Conservation (phyloP, 1,284 basidiomycete genomes). For the Coriolopsis trogii region DNA sequence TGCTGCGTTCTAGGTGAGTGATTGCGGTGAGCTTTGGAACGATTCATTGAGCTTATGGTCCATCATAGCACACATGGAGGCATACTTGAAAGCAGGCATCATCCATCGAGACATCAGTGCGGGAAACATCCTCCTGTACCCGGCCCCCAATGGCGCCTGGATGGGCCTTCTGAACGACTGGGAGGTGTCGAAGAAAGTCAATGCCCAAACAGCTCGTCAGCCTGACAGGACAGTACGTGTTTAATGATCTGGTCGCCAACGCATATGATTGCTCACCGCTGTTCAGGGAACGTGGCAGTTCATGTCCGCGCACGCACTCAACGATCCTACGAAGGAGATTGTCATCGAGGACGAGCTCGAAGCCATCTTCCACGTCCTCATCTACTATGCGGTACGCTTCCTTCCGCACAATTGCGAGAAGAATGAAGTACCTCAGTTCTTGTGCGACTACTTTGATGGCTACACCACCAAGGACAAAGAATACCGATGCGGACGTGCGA, state of each 20-base stretch:
- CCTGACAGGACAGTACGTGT: neutral
- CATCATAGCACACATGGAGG: slow-evolving; percentile 1
- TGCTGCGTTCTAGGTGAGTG: slow-evolving; percentile 1
- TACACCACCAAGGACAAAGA: neutral
- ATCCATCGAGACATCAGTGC: slow-evolving; percentile 13
- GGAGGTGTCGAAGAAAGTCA: slow-evolving; percentile 2
- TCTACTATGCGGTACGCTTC: slow-evolving; percentile 1
- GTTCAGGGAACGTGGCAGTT: slow-evolving; percentile 2
- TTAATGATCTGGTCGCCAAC: neutral
- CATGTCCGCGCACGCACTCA: neutral
- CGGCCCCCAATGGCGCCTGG: neutral
- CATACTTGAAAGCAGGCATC: neutral
- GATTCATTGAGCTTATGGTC: neutral
- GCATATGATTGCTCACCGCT: neutral
- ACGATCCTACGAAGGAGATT: neutral
- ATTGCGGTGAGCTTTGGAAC: neutral
- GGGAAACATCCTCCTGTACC: slow-evolving; percentile 5
- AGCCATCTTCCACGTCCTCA: neutral
- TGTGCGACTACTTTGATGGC: slow-evolving; percentile 1
- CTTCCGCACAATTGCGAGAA: neutral
- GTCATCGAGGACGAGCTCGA: neutral
- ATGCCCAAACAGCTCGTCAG: neutral
- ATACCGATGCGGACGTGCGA: neutral
- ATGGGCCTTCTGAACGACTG: slow-evolving; percentile 3
- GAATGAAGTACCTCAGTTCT: neutral